Percentiles rank a stretch among this genome's conserved stretches.
These are phyloP conservation scores for Nothophytophthora sp. DNA, from an alignment of 352 stramenopile genomes.

Conservation along the genomic window DNA sequence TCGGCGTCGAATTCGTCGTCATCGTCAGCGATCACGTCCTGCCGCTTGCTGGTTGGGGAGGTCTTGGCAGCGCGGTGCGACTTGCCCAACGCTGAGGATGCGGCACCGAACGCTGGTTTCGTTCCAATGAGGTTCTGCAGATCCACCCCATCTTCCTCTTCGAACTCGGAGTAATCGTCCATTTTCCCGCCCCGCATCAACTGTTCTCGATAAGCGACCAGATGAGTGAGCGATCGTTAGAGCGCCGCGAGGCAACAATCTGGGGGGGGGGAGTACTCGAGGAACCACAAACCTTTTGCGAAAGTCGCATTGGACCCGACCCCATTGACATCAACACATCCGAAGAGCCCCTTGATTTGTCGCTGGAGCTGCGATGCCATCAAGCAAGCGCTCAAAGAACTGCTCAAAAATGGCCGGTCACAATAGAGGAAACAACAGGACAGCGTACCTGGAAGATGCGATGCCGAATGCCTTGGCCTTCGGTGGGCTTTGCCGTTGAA, in stretches of 20 bases:
- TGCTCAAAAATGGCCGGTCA: too few species aligned
- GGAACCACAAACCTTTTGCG: slow-evolving; percentile 49
- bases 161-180: slow-evolving; percentile 78
- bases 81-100: slow-evolving; percentile 6
- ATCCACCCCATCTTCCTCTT: slow-evolving; percentile 79
- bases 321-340: slow-evolving; percentile 68
- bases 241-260: not conserved
- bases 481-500: slow-evolving; percentile 53
- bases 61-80: slow-evolving; percentile 1
- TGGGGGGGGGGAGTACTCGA: not conserved
- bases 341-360: slow-evolving; percentile 37
- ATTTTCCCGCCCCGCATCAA: slow-evolving; percentile 75
- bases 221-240: not conserved
- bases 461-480: slow-evolving; percentile 64
- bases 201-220: slow-evolving; percentile 30
- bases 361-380: slow-evolving; percentile 54
- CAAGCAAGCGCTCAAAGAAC: not conserved
- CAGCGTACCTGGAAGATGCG: slow-evolving; percentile 39
- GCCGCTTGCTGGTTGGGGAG: slow-evolving; percentile 11
- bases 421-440: too few species aligned
- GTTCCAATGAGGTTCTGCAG: slow-evolving; percentile 73
- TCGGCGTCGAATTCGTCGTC: slow-evolving; percentile 68
- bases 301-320: slow-evolving; percentile 53
- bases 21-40: slow-evolving; percentile 15
- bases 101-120: slow-evolving; percentile 11